Evolutionary conservation across 495 filamentous ascomycete species (phyloP), one percentile per base, ranked within the genome.

Genomic region (Xylaria nigripes): DNA sequence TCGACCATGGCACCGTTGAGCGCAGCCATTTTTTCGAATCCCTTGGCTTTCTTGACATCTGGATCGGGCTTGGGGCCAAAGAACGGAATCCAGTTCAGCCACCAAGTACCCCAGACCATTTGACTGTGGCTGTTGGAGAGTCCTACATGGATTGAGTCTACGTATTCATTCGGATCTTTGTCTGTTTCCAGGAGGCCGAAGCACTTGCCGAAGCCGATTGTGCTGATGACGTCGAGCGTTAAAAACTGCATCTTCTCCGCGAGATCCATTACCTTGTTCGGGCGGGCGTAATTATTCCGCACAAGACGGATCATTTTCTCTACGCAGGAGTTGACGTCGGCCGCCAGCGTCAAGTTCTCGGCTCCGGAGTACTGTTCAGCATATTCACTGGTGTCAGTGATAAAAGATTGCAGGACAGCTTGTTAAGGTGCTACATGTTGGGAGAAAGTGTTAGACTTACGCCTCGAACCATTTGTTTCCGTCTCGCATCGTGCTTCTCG

Each of bases 1-100:
- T 38, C 40, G 4, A 64, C 63, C 38, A 62, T 47, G 21, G 66
- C 57, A 27, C 68, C 59, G 22, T 62, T 61, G 36, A 71, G 70
- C 38, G 62, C 75, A 62, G 48, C 72, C 57, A 70, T 74, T 70
- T 48, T 75, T 67, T 70, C 80, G 72, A 61, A 62, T 15, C 72
- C 74, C 43, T 57, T 68, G 59, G 73, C 61, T 41, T 79, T 73
- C 15, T 73, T 69, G 1, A 75, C 16, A 25, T 60, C 49, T 6
- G 49, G 51, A 18, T 61, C 32, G 18, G 45, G 51, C 47, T 62
- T 62, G 1, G 57, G 7, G 8, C 53, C 48, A 18, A 61, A 41
- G 30, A 58, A 43, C 23, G 62, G 67, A 23, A 67, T 58, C 36
- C 62, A 42, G 22, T 55, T 41, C 15, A 59, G 25, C 30, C 58